Conservation (phyloP, 1,139 yeast genomes). For the Yamadazyma spencermartinsiae region DNA sequence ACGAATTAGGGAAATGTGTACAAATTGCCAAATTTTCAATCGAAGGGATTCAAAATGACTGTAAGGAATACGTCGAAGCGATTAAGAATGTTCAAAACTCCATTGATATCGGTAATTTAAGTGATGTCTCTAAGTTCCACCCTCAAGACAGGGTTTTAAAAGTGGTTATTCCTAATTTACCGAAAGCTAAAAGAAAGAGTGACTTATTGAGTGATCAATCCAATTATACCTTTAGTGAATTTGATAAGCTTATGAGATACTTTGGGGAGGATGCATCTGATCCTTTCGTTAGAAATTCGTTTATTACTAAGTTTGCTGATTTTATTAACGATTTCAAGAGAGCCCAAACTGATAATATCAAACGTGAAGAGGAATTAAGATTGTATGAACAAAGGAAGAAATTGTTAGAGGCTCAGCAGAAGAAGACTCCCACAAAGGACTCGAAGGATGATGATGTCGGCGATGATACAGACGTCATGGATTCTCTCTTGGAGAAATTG, state of each 20-base stretch:
- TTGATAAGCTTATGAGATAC: slow-evolving; percentile 67
- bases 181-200: slow-evolving; percentile 67
- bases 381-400: slow-evolving; percentile 74
- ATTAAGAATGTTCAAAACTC: slow-evolving; percentile 72
- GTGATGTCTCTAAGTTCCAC: slow-evolving; percentile 74
- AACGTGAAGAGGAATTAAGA: slow-evolving; percentile 76
- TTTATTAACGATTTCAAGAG: slow-evolving; percentile 75
- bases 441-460: slow-evolving; percentile 23
- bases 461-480: slow-evolving; percentile 63
- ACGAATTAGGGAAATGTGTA: slow-evolving; percentile 58
- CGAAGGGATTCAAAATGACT: slow-evolving; percentile 65
- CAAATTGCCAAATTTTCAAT: slow-evolving; percentile 66
- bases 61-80: slow-evolving; percentile 55
- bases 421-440: slow-evolving; percentile 18
- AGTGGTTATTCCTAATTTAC: slow-evolving; percentile 62
- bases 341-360: slow-evolving; percentile 74
- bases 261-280: slow-evolving; percentile 80
- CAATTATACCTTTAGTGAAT: slow-evolving; percentile 61
- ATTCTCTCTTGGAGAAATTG: slow-evolving; percentile 66
- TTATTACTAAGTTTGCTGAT: slow-evolving; percentile 70
- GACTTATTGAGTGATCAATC: slow-evolving; percentile 66
- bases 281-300: slow-evolving; percentile 62
- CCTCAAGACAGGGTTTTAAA: slow-evolving; percentile 67
- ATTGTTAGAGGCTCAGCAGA: slow-evolving; percentile 49
- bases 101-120: slow-evolving; percentile 71